A percentile compares a stretch with the other conserved stretches of the same genome.
Conservation (phyloP, 129 eudicot genomes). For the Helianthus tuberosus region DNA sequence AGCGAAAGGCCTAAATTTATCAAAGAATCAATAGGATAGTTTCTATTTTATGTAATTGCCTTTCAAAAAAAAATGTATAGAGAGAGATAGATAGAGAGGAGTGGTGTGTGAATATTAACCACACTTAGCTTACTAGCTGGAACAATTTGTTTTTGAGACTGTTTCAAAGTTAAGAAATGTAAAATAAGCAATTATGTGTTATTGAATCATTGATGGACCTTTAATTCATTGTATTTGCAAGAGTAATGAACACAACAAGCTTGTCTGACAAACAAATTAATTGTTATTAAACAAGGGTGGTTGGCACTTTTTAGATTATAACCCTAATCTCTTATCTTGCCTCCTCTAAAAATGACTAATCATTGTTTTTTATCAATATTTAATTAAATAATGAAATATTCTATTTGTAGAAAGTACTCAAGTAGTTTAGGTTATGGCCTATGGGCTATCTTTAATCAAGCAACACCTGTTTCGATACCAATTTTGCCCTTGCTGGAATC, state of each 20-base stretch:
- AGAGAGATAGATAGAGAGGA: too few relatives aligned
- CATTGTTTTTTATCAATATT: conserved; percentile 17
- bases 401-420: conserved; percentile 37
- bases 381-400: background rate
- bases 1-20: too few relatives aligned
- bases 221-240: conserved; percentile 18
- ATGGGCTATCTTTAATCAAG: conserved; percentile 31
- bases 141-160: background rate
- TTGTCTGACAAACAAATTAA: conserved; percentile 26
- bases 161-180: conserved; percentile 23
- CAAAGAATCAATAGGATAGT: too few relatives aligned
- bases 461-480: conserved; percentile 19
- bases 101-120: too few relatives aligned
- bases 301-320: conserved; percentile 37
- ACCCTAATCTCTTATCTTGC: conserved; percentile 27
- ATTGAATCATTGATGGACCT: conserved; percentile 17
- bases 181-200: conserved; percentile 35
- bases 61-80: too few relatives aligned
- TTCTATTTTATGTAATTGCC: too few relatives aligned
- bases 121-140: too few relatives aligned
- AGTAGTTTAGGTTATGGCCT: conserved; percentile 36
- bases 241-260: conserved; percentile 33
- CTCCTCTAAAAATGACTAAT: conserved; percentile 35
- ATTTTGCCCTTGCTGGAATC: conserved; percentile 26
- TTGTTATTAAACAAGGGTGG: conserved; percentile 18